A percentile compares a stretch with the other conserved stretches of the same genome.
phyloP scores from a whole-genome alignment of 768 basidiomycete genomes.

The Boletus subcaerulescens region DNA sequence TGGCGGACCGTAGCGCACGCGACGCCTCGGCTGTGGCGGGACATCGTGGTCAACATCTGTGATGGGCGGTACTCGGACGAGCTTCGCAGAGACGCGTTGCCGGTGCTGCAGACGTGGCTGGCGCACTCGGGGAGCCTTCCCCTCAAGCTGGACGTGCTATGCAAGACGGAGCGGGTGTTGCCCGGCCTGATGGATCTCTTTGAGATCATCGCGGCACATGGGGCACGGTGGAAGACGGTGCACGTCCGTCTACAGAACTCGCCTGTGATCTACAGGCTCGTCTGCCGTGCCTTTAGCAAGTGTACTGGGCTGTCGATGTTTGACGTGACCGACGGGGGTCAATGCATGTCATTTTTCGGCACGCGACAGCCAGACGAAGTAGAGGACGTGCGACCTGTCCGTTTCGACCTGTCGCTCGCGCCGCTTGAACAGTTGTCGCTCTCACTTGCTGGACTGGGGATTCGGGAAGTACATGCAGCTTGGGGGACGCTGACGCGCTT shows the following conservation, averaged over 20 bases:
- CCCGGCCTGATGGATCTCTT: slow-evolving; percentile 23
- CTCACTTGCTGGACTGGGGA: slow-evolving; percentile 19
- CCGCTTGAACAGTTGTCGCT: slow-evolving; percentile 16
- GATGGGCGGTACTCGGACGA: slow-evolving; percentile 19
- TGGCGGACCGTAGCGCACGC: slow-evolving; percentile 26
- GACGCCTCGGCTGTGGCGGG: slow-evolving; percentile 29
- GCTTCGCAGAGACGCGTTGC: slow-evolving; percentile 18
- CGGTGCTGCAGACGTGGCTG: slow-evolving; percentile 20
- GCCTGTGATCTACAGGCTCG: slow-evolving; percentile 10
- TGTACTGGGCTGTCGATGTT: slow-evolving; percentile 18
- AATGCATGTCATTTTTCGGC: slow-evolving; percentile 6
- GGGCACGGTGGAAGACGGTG: slow-evolving; percentile 20
- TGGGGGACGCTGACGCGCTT: slow-evolving; percentile 23
- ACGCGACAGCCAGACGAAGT: neutral
- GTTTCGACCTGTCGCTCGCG: slow-evolving; percentile 12
- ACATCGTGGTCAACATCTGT: slow-evolving; percentile 19
- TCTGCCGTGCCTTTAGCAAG: slow-evolving; percentile 3
- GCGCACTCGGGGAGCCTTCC: slow-evolving; percentile 21
- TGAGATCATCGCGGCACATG: slow-evolving; percentile 12
- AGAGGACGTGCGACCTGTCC: slow-evolving; percentile 2
- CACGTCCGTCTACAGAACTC: slow-evolving; percentile 20
- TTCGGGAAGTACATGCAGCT: slow-evolving; percentile 11
- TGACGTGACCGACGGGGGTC: slow-evolving; percentile 21
- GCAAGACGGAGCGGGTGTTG: slow-evolving; percentile 18
- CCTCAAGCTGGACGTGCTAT: slow-evolving; percentile 16